Conservation (phyloP, 441 rosid genomes). For the Euphorbia celastroides region DNA sequence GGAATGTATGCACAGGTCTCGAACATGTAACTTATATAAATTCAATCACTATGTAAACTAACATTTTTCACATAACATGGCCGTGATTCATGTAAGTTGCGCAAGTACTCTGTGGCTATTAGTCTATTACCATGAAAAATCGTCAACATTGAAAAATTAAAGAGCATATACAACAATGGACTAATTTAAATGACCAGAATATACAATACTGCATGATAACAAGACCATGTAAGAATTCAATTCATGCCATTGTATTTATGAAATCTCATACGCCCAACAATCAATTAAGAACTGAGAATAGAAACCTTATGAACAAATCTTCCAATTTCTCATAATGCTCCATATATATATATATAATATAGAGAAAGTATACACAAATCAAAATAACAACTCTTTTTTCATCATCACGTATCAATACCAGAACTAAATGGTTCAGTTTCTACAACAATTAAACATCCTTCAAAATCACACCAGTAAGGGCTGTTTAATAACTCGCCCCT, state of each 20-base stretch:
- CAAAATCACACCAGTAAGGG: background rate
- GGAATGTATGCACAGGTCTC: no score
- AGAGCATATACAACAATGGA: no score
- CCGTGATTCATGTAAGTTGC: no score
- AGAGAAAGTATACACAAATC: background rate
- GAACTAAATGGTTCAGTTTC: background rate
- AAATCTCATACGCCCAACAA: background rate
- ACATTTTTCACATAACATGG: no score
- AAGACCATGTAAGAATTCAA: background rate
- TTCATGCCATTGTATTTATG: background rate
- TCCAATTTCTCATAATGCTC: background rate
- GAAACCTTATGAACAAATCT: background rate
- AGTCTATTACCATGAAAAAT: no score
- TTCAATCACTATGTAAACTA: no score
- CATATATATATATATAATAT: background rate
- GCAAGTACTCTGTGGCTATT: no score
- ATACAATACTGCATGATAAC: background rate
- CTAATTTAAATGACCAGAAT: background rate
- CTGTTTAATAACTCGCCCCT: constrained; percentile 14
- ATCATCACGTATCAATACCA: background rate
- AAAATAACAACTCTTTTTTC: background rate
- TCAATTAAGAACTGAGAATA: background rate
- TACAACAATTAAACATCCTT: background rate
- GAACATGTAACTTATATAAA: no score
- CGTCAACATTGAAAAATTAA: no score